Evolutionary conservation across 129 eudicot species (phyloP), one percentile per base, ranked within the genome.

Genomic region (Saposhnikovia divaricata): DNA sequence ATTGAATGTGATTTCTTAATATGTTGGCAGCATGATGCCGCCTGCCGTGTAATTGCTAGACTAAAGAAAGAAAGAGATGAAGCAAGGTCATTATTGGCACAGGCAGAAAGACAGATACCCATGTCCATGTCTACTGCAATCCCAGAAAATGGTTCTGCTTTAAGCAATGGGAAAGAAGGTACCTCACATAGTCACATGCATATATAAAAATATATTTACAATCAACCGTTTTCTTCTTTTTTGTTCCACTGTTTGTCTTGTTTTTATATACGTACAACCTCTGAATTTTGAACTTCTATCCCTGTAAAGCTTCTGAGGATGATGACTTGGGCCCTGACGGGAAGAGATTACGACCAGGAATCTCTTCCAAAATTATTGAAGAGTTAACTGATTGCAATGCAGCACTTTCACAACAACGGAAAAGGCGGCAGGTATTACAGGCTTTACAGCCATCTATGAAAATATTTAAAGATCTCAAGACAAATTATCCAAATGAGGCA

Each of bases 131-230:
- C 93, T 47, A 78, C 90, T 18, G 92, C 82, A 53, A 28, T 88
- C 69, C 50, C 93, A 81, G 85, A 78, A 28, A 80, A 79, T 80
- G 85, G 93, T 77, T 85, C 96, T 84, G 86, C 90, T 82, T 47
- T 90, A 80, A 90, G 87, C 91, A 95, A 95, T 79, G 99, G 99
- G 80, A 95, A 95, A 90, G 85, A 97, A 95, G 99, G 99, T 92
- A 77, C 59, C 40, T 82, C 59, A 39, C 34, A 31, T 31, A 31
- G 34, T 31, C 34, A 31, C 72, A 40, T 55, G 37, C 0, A 70
- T 11, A 3, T 10, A 9, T 1, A 0, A 31, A 34, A 1, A 34
- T 10, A 42, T 8, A 37, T 70, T 21, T 38, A 15, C 39, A 65
- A n/a, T 31, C 39, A 65, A 68, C 4, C 8, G 3, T 27, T 11